Evolutionary conservation across 2,329 filamentous ascomycete genomes (phyloP).

Genomic region (Akanthomyces uredinophilus): DNA sequence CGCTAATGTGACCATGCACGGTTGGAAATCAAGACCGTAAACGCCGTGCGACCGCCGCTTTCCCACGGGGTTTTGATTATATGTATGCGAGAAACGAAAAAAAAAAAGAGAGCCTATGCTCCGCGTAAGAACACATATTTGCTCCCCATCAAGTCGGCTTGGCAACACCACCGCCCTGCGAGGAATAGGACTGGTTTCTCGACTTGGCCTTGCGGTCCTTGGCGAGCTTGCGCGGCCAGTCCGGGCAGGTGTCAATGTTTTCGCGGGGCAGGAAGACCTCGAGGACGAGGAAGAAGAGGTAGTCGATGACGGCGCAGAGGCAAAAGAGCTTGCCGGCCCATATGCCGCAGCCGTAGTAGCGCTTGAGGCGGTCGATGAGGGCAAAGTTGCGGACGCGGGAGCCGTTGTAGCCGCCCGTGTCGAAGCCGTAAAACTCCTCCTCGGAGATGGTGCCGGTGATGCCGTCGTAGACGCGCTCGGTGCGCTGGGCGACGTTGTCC

Average conservation of each 20-base stretch:
- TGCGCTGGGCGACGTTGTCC: conserved; percentile 90
- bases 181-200: conserved; percentile 31
- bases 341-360: conserved; percentile 96
- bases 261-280: conserved; percentile 83
- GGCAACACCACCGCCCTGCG: conserved; percentile 19
- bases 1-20: neutral
- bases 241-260: conserved; percentile 80
- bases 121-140: no score
- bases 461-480: conserved; percentile 91
- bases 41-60: neutral
- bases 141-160: neutral
- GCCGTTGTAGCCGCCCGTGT: conserved; percentile 64
- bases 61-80: neutral
- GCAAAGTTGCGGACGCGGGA: conserved; percentile 79
- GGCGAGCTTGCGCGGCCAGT: conserved; percentile 76
- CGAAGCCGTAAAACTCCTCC: conserved; percentile 82
- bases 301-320: conserved; percentile 89
- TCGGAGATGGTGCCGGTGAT: conserved; percentile 83
- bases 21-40: neutral
- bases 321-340: conserved; percentile 99
- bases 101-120: no score
- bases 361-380: conserved; percentile 87
- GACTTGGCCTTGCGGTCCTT: conserved; percentile 5
- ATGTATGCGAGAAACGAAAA: conserved; percentile 5
- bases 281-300: conserved; percentile 80